Percentiles rank a stretch among this genome's conserved stretches.
Evolutionary conservation across 495 filamentous ascomycete genomes (phyloP).

Genomic region (Podospora conica): DNA sequence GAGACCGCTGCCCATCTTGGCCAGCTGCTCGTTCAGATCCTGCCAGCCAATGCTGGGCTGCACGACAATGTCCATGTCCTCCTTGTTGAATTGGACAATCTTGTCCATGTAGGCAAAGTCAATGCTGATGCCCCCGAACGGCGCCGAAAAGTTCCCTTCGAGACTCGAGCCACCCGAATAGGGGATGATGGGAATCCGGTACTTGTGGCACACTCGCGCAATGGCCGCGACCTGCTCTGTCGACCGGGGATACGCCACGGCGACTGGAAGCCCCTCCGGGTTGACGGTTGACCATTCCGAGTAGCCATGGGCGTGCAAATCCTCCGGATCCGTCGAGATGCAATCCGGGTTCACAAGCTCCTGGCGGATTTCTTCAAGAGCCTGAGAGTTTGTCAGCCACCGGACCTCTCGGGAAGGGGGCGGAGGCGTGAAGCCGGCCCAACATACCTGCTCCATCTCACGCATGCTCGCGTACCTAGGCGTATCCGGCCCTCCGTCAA

Average conservation of each 20-base stretch:
- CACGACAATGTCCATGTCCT: slow-evolving; percentile 88
- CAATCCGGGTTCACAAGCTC: slow-evolving; percentile 58
- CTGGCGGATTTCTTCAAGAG: slow-evolving; percentile 49
- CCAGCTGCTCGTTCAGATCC: slow-evolving; percentile 73
- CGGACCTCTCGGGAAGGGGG: background rate
- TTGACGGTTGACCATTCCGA: slow-evolving; percentile 88
- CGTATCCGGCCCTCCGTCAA: slow-evolving; percentile 32
- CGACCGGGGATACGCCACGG: slow-evolving; percentile 69
- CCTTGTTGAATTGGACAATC: slow-evolving; percentile 69
- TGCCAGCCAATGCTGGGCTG: slow-evolving; percentile 92
- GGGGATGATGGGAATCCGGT: slow-evolving; percentile 79
- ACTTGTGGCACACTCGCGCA: slow-evolving; percentile 73
- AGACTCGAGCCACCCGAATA: slow-evolving; percentile 84
- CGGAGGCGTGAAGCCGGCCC: background rate
- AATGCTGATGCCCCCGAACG: slow-evolving; percentile 78
- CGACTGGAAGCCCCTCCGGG: slow-evolving; percentile 68
- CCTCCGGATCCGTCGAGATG: slow-evolving; percentile 78
- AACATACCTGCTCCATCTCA: slow-evolving; percentile 48
- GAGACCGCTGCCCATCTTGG: slow-evolving; percentile 59
- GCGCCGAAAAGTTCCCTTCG: slow-evolving; percentile 83
- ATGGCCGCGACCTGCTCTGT: slow-evolving; percentile 78
- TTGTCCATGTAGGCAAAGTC: slow-evolving; percentile 86
- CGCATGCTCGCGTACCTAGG: slow-evolving; percentile 44
- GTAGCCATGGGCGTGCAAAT: slow-evolving; percentile 74
- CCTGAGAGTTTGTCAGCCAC: slow-evolving; percentile 13